phyloP scores from a whole-genome alignment of 257 asterid genomes.

The Nemophila menziesii region DNA sequence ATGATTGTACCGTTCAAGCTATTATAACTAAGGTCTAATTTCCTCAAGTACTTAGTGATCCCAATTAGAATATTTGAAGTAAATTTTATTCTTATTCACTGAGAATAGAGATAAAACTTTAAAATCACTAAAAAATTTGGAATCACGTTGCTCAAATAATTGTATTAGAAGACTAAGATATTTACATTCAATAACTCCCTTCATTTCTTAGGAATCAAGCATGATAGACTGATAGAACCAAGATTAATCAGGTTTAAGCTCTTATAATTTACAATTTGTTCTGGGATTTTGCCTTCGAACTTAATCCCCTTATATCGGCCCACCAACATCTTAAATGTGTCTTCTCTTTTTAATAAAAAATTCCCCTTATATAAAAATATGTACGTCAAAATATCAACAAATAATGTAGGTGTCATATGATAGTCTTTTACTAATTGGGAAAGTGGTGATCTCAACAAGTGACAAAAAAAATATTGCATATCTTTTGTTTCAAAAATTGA shows the following conservation, averaged over 20 bases:
- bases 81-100: constrained; percentile 41
- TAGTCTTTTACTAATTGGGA: too few relatives aligned
- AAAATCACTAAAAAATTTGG: constrained; percentile 32
- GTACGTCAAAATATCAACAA: too few relatives aligned
- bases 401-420: too few relatives aligned
- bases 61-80: constrained; percentile 46
- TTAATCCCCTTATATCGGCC: too few relatives aligned
- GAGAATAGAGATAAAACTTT: constrained; percentile 37
- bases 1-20: constrained; percentile 40
- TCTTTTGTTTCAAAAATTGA: too few relatives aligned
- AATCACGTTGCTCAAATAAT: constrained; percentile 39
- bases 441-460: too few relatives aligned
- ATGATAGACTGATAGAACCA: constrained; percentile 25
- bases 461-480: too few relatives aligned
- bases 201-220: constrained; percentile 33
- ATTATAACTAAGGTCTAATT: constrained; percentile 64
- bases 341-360: too few relatives aligned
- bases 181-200: constrained; percentile 31
- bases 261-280: constrained; percentile 21
- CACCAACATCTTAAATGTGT: too few relatives aligned
- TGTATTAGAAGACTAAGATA: constrained; percentile 38
- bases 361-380: too few relatives aligned
- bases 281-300: constrained; percentile 44
- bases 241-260: constrained; percentile 50
- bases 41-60: constrained; percentile 25